Evolutionary conservation across 768 basidiomycete genomes (phyloP).

Genomic region (Heimioporus sp.): DNA sequence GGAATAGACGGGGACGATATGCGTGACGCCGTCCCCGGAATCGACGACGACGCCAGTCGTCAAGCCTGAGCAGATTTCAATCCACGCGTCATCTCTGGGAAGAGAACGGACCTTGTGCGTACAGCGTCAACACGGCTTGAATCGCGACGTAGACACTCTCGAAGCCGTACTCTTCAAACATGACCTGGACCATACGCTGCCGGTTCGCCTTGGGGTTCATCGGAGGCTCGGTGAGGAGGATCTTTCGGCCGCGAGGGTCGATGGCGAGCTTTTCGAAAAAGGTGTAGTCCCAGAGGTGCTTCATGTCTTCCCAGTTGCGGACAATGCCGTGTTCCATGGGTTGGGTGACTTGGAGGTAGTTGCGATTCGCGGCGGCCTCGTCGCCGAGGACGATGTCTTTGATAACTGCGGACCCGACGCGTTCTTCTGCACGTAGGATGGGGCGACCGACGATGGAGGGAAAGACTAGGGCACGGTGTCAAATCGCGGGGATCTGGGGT

Average conservation of each 20-base stretch:
- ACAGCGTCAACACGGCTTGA: conserved; percentile 96
- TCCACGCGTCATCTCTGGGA: background rate
- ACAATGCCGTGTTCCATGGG: conserved; percentile 99
- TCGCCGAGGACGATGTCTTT: conserved; percentile 99
- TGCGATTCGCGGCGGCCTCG: conserved; percentile 91
- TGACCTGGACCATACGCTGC: conserved; percentile 93
- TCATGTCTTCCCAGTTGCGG: conserved; percentile 99
- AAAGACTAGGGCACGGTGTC: conserved; percentile 58
- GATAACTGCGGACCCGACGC: conserved; percentile 81
- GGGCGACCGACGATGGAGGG: conserved; percentile 96
- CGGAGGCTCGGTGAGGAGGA: conserved; percentile 95
- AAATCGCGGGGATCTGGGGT: background rate
- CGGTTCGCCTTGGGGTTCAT: conserved; percentile 97
- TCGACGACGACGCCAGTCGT: conserved; percentile 99
- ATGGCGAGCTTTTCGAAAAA: conserved; percentile 94
- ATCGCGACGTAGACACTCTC: conserved; percentile 96
- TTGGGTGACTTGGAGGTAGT: conserved; percentile 94
- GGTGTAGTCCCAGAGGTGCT: conserved; percentile 96
- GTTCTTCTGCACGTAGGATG: conserved; percentile 96
- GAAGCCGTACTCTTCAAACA: conserved; percentile 99
- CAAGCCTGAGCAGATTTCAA: conserved; percentile 58
- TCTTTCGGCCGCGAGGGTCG: conserved; percentile 82
- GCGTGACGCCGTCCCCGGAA: conserved; percentile 98
- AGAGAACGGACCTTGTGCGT: conserved; percentile 84
- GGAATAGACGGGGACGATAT: conserved; percentile 98